phyloP scores from a whole-genome alignment of 768 basidiomycete species.

The Rhodotorula graminis region DNA sequence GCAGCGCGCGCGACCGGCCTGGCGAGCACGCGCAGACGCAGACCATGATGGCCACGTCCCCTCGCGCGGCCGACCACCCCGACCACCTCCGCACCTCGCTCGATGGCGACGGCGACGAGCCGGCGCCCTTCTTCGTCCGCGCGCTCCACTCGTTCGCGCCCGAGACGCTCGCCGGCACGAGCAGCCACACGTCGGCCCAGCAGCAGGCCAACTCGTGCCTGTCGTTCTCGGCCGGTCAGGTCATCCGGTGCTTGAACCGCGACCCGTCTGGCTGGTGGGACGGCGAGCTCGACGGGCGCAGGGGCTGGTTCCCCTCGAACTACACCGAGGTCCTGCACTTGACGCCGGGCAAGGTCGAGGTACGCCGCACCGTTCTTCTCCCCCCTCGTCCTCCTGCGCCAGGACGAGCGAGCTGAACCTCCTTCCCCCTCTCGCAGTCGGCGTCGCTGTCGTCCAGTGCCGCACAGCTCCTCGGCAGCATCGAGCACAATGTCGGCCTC shows the following conservation, averaged over 20 bases:
- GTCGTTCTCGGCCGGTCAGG: constrained; percentile 79
- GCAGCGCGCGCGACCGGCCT: too few species aligned
- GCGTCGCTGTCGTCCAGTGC: not conserved
- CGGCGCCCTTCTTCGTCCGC: constrained; percentile 14
- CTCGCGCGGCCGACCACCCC: too few species aligned
- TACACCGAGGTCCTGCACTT: constrained; percentile 52
- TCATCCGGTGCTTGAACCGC: constrained; percentile 82
- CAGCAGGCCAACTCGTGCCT: constrained; percentile 55
- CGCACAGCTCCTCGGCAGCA: constrained; percentile 62
- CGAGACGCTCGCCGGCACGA: constrained; percentile 1
- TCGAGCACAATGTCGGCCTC: constrained; percentile 77
- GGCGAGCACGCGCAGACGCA: too few species aligned
- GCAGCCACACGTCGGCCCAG: not conserved
- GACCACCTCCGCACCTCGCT: too few species aligned
- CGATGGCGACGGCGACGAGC: not conserved
- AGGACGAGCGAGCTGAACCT: not conserved
- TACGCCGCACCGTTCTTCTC: too few species aligned
- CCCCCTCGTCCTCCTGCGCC: not conserved
- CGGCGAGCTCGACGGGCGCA: constrained; percentile 57
- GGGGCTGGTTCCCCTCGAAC: constrained; percentile 97
- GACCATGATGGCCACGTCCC: too few species aligned
- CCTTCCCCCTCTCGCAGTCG: not conserved
- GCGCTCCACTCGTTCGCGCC: constrained; percentile 30
- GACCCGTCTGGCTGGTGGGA: constrained; percentile 98
- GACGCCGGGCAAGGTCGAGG: constrained; percentile 5